phyloP scores from a whole-genome alignment of 768 basidiomycete genomes.

The Lactarius hengduanensis region DNA sequence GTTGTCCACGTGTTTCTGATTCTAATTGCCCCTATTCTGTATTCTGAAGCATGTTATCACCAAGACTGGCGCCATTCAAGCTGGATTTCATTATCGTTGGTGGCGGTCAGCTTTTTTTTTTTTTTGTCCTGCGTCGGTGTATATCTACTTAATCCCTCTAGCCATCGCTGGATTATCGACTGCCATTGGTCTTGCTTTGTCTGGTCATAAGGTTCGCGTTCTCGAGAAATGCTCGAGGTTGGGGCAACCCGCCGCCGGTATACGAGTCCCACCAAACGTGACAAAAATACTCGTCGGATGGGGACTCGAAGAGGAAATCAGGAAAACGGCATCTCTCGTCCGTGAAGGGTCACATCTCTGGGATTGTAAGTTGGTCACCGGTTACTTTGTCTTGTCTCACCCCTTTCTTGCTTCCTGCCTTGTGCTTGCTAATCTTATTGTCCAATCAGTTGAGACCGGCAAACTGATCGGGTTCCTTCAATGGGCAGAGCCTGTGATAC shows the following conservation, averaged over 20 bases:
- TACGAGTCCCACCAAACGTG: constrained; percentile 25
- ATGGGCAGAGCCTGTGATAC: constrained; percentile 19
- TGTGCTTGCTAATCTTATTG: neutral
- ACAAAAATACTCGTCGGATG: constrained; percentile 27
- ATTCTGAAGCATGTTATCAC: constrained; percentile 6
- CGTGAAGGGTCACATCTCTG: constrained; percentile 19
- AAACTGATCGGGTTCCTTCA: constrained; percentile 8
- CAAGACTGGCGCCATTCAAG: constrained; percentile 14
- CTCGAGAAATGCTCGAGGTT: constrained; percentile 15
- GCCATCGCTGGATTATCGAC: constrained; percentile 26
- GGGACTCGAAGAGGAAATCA: constrained; percentile 27
- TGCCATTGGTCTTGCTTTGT: constrained; percentile 25
- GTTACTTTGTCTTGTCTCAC: neutral
- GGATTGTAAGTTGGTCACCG: constrained; percentile 19
- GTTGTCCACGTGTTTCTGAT: neutral
- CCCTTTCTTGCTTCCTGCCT: neutral
- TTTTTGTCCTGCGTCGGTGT: neutral
- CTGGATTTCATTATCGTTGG: constrained; percentile 28
- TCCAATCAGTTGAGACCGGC: constrained; percentile 17
- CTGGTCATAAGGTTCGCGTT: constrained; percentile 27
- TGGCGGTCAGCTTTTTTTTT: constrained; percentile 17
- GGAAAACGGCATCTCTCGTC: constrained; percentile 1
- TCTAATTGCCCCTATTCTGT: neutral
- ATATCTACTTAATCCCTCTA: constrained; percentile 3
- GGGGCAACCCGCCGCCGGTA: neutral